phyloP scores from a whole-genome alignment of 2,329 filamentous ascomycete species.

The Arthrinium puccinioides region DNA sequence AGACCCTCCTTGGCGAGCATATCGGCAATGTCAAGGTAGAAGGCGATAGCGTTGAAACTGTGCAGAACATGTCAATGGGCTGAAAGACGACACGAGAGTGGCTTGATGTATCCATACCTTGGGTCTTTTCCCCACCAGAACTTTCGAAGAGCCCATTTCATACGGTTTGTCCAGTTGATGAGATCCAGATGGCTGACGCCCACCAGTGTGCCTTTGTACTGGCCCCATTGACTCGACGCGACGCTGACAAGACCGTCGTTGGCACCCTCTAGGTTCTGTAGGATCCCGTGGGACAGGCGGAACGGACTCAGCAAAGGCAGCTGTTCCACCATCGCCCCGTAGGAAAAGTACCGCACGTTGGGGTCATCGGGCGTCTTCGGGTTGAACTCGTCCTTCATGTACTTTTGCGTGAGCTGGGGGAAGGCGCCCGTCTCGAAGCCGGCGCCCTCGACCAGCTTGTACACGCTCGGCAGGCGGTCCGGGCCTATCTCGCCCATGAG shows the following conservation, averaged over 20 bases:
- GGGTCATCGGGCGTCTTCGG: constrained; percentile 45
- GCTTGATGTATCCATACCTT: constrained; percentile 31
- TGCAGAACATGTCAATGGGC: background rate
- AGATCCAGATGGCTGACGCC: constrained; percentile 57
- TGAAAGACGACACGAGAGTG: constrained; percentile 3
- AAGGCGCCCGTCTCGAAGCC: constrained; percentile 55
- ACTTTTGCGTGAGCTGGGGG: constrained; percentile 49
- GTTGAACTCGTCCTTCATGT: constrained; percentile 55
- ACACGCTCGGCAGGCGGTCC: constrained; percentile 45
- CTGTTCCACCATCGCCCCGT: constrained; percentile 43
- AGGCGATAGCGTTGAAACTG: constrained; percentile 61
- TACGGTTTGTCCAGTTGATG: constrained; percentile 60
- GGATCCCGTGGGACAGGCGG: constrained; percentile 41
- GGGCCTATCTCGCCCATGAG: constrained; percentile 39
- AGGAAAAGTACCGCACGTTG: constrained; percentile 53
- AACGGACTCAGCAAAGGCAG: constrained; percentile 61
- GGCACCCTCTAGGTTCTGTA: constrained; percentile 45
- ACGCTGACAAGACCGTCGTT: constrained; percentile 66
- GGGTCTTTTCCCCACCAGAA: constrained; percentile 43
- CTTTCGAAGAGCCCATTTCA: constrained; percentile 47
- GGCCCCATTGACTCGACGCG: constrained; percentile 53
- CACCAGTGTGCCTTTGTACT: constrained; percentile 56
- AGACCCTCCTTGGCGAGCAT: constrained; percentile 64
- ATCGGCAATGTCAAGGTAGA: constrained; percentile 59
- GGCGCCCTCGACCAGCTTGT: constrained; percentile 39